phyloP scores from a whole-genome alignment of 2,329 filamentous ascomycete genomes.

The Penicillium corylophilum region DNA sequence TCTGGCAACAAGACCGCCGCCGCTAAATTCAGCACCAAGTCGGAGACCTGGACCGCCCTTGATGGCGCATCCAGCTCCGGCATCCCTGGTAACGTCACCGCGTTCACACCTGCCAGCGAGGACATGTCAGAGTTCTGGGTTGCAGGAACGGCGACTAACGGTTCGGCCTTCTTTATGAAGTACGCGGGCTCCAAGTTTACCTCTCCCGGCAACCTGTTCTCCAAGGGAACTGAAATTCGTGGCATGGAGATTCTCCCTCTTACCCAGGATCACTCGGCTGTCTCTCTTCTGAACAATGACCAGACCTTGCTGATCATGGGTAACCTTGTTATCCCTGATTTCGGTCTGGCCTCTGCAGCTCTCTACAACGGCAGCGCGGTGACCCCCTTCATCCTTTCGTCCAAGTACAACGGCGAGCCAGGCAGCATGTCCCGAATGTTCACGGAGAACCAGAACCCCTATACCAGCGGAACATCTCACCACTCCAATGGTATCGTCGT shows the following conservation, averaged over 20 bases:
- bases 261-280: constrained; percentile 64
- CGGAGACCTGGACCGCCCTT: constrained; percentile 62
- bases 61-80: constrained; percentile 50
- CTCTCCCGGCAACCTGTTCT: constrained; percentile 63
- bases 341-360: constrained; percentile 80
- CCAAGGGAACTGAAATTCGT: constrained; percentile 65
- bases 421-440: constrained; percentile 82
- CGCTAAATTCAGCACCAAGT: constrained; percentile 69
- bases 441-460: constrained; percentile 76
- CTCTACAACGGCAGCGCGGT: constrained; percentile 82
- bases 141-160: constrained; percentile 67
- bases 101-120: constrained; percentile 70
- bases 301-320: constrained; percentile 84
- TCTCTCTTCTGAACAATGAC: constrained; percentile 62
- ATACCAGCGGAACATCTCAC: constrained; percentile 53
- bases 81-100: constrained; percentile 77
- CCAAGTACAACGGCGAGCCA: constrained; percentile 60
- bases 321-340: constrained; percentile 69
- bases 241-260: constrained; percentile 80
- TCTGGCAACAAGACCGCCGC: constrained; percentile 66
- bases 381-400: constrained; percentile 77
- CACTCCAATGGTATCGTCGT: constrained; percentile 48
- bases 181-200: constrained; percentile 73
- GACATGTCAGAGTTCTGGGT: constrained; percentile 78
- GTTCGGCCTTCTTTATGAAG: constrained; percentile 75